Evolutionary conservation across 176 grass and related monocot genomes (phyloP).

Genomic region (Aegilops sharonensis): DNA sequence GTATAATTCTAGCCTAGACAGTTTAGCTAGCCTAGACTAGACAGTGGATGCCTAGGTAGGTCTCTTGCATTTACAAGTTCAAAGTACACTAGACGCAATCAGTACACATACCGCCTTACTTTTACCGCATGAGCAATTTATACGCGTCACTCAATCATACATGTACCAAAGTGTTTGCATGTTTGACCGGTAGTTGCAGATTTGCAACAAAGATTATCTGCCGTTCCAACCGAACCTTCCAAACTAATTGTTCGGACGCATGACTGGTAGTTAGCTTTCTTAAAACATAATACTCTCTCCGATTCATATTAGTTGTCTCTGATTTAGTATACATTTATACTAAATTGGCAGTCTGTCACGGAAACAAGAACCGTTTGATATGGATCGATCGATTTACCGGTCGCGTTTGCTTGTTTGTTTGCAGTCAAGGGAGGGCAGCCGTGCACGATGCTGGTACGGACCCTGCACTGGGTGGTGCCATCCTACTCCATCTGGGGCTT

Average conservation of each 20-base stretch:
- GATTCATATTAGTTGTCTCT: too few species aligned
- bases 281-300: too few species aligned
- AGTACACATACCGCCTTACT: conserved; percentile 39
- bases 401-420: not conserved
- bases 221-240: too few species aligned
- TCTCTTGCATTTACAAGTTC: conserved; percentile 11
- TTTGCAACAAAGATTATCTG: too few species aligned
- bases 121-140: not conserved
- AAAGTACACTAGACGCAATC: conserved; percentile 46
- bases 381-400: not conserved
- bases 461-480: conserved; percentile 89
- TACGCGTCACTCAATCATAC: not conserved
- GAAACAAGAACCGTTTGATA: too few species aligned
- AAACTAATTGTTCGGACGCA: too few species aligned
- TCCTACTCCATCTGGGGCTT: conserved; percentile 97
- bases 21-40: not conserved
- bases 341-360: too few species aligned
- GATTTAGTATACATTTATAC: too few species aligned
- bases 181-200: not conserved
- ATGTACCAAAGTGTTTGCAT: not conserved
- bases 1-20: not conserved
- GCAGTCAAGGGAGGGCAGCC: conserved; percentile 70
- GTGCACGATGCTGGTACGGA: conserved; percentile 88
- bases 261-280: too few species aligned
- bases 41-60: not conserved